Conservation (phyloP, 306 rosid genomes). For the Lablab purpureus region DNA sequence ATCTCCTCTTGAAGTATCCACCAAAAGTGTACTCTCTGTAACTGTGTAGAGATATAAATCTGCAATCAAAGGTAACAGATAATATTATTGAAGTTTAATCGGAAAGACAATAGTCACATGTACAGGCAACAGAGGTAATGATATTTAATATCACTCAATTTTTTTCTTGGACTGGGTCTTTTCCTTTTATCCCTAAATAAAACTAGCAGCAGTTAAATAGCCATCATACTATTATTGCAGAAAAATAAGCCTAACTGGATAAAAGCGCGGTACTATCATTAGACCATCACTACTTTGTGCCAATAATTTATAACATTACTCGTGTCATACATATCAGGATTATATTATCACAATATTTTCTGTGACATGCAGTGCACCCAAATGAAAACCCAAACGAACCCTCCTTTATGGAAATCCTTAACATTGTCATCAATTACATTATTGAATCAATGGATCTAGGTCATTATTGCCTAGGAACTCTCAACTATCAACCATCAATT, state of each 20-base stretch:
- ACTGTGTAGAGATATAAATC: conserved; percentile 74
- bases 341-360: neutral
- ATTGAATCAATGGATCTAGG: conserved; percentile 29
- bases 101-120: neutral
- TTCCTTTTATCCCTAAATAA: conserved; percentile 23
- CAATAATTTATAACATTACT: conserved; percentile 33
- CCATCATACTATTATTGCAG: conserved; percentile 14
- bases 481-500: conserved; percentile 31
- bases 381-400: conserved; percentile 27
- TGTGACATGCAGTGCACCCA: conserved; percentile 26
- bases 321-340: conserved; percentile 14
- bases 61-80: conserved; percentile 52
- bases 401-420: conserved; percentile 6
- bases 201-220: conserved; percentile 26
- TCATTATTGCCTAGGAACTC: conserved; percentile 32
- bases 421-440: conserved; percentile 15
- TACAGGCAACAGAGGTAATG: conserved; percentile 4
- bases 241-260: conserved; percentile 31
- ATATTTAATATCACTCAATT: conserved; percentile 1
- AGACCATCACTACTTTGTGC: neutral
- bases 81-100: conserved; percentile 20
- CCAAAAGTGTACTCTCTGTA: conserved; percentile 82
- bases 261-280: neutral
- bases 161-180: conserved; percentile 9
- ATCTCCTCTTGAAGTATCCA: conserved; percentile 92